Base-by-base conservation (phyloP, 208 protist species). In the Phytomonas sp. region DNA sequence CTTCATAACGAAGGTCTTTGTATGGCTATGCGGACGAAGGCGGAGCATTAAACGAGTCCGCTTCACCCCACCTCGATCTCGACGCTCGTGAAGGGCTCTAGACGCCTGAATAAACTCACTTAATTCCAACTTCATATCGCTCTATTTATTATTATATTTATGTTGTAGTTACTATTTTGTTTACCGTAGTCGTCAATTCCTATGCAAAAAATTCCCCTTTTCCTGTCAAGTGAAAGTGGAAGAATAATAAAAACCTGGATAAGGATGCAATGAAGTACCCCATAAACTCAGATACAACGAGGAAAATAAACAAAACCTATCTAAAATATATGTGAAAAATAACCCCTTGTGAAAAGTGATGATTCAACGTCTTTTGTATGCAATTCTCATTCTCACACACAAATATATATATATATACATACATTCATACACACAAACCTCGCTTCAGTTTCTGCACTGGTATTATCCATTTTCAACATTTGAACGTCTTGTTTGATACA, bases 31-130 rank as follows among this genome's bases (percentile, higher is more conserved):
- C 1, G 89, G 86, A 0, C 86, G 86, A 29, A 92, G 63, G 19
- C 79, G 79, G 19, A 94, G 66, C 80, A 91, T 84, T 30, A 94
- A 65, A 10, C 83, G 80, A 12, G 84, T 89, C 63, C 80, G 81
- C 68, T 83, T 86, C 29, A 91, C 70, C 10, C 86, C 82, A 45
- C 81, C 82, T 8, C 34, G 34, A 37, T 37, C 34, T 8, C 71
- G 78, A 52, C 74, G 82, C 65, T 82, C 75, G 61, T 86, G 80
- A 80, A 91, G 84, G 29, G 72, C 68, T n/a, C 72, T 70, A 5
- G 82, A 72, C 8, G 84, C 80, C 68, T 83, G 68, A 12, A 77
- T 76, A 33, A 94, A 94, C 40, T 91, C 83, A 16, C 77, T 70
- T 1, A 90, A 67, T 6, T 80, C 79, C 6, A 93, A 67, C 19